Base-by-base conservation (phyloP, 164 flowering plant species). In the Vitis cinerea region DNA sequence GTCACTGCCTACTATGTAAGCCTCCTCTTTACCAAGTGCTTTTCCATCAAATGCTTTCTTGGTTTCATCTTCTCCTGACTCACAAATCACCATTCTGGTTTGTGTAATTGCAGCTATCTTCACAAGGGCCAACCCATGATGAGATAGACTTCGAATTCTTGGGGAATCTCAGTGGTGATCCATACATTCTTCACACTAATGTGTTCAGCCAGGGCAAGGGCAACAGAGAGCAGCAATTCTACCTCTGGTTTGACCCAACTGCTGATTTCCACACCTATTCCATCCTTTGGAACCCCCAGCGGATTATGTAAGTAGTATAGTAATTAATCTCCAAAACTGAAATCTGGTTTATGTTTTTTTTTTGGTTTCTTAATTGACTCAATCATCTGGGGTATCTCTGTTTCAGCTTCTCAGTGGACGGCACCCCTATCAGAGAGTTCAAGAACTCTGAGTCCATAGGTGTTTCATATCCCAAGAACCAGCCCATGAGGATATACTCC, bases 1-100 rank as follows among this genome's bases (percentile, higher is more conserved):
- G 85, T 84, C 74, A 84, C 88, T 9, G 74, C 84, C 14, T 84
- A 78, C 60, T 84, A 82, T 56, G 82, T 80, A 73, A 70, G 83
- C 56, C 11, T 15, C n/a, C 14, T 11, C n/a, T 8, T 23, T 23
- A 23, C 27, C 27, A 23, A 23, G 27, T 23, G 27, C 27, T 23
- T 23, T 23, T 23, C 27, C 27, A 23, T 23, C 27, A 23, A 23
- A 23, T 23, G 2, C 27, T 23, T 23, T 23, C 8, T 11, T 11
- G 12, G 2, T 23, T 23, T 23, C 27, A 23, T 23, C 27, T 23
- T 23, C 27, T 23, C 2, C 27, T 23, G 27, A 23, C 27, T 23
- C 27, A 23, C 27, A 23, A 23, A 23, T 23, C 27, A 23, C 27
- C 27, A 23, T 23, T 23, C 27, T 31, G 12, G 31, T 10, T 31